These are phyloP conservation scores for Citrus inodora DNA, from an alignment of 345 rosid genomes.

Conservation along the genomic window DNA sequence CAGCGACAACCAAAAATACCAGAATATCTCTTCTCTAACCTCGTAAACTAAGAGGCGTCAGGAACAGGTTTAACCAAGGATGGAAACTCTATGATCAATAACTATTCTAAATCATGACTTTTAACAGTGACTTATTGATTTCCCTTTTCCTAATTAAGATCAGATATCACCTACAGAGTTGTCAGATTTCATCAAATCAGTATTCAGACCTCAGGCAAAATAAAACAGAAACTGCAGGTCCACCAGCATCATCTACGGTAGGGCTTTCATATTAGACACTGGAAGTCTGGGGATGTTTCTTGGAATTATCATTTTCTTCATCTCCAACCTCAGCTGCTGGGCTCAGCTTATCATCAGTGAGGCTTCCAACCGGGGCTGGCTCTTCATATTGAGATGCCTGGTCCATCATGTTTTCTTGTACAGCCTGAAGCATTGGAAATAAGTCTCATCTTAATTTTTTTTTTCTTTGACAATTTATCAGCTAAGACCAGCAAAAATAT, in stretches of 20 bases:
- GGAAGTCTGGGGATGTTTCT: neutral
- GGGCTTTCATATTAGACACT: neutral
- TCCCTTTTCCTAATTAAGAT: neutral
- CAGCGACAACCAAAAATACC: neutral
- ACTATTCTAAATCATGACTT: neutral
- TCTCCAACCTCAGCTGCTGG: slow-evolving; percentile 9
- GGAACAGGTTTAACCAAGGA: neutral
- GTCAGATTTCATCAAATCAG: neutral
- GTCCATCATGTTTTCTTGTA: slow-evolving; percentile 79
- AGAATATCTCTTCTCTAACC: neutral
- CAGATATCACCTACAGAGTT: neutral
- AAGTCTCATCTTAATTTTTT: neutral
- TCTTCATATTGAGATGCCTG: slow-evolving; percentile 27
- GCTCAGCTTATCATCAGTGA: neutral
- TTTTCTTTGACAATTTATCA: neutral
- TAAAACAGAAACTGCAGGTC: neutral
- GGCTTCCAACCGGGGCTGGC: slow-evolving; percentile 7
- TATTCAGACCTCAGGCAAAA: neutral
- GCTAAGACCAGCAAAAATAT: neutral
- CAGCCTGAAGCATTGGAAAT: slow-evolving; percentile 42
- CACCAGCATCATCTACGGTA: neutral
- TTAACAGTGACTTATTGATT: neutral
- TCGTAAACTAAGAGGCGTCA: neutral
- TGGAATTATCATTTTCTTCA: slow-evolving; percentile 6
- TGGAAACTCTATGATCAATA: neutral